Evolutionary conservation across 2,329 filamentous ascomycete species (phyloP).

Genomic region (Immersiporthe knoxdaviesiana): DNA sequence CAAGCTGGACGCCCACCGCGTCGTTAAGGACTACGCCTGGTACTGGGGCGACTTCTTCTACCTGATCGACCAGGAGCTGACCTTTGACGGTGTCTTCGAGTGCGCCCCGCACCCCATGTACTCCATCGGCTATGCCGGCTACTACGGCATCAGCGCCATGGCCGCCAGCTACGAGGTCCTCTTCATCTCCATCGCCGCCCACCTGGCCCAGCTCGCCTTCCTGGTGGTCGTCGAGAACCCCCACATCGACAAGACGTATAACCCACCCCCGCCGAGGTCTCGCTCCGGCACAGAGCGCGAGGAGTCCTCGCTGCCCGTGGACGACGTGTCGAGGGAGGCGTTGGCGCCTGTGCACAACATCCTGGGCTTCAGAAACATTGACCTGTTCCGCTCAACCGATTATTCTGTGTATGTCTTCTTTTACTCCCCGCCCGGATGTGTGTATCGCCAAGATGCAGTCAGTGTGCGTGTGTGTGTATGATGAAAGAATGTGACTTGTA

Average conservation of each 20-base stretch:
- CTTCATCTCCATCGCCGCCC: constrained; percentile 93
- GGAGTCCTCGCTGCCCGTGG: constrained; percentile 35
- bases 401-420: constrained; percentile 58
- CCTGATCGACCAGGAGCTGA: constrained; percentile 95
- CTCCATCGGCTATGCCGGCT: constrained; percentile 95
- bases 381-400: constrained; percentile 87
- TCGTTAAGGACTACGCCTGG: constrained; percentile 99
- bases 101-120: constrained; percentile 99
- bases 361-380: constrained; percentile 80
- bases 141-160: constrained; percentile 98
- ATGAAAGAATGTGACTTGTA: background rate
- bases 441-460: background rate
- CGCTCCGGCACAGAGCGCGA: constrained; percentile 41
- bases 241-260: constrained; percentile 98
- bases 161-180: constrained; percentile 96
- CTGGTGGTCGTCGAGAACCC: constrained; percentile 91
- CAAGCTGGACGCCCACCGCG: constrained; percentile 94
- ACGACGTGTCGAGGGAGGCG: constrained; percentile 30
- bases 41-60: constrained; percentile 99
- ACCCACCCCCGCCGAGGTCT: constrained; percentile 78
- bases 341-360: constrained; percentile 80
- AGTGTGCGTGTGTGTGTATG: too few species aligned
- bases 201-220: constrained; percentile 93
- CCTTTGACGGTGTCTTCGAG: constrained; percentile 98
- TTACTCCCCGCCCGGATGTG: background rate